phyloP scores from a whole-genome alignment of 1,284 basidiomycete species.

The Anthracocystis walkeri region DNA sequence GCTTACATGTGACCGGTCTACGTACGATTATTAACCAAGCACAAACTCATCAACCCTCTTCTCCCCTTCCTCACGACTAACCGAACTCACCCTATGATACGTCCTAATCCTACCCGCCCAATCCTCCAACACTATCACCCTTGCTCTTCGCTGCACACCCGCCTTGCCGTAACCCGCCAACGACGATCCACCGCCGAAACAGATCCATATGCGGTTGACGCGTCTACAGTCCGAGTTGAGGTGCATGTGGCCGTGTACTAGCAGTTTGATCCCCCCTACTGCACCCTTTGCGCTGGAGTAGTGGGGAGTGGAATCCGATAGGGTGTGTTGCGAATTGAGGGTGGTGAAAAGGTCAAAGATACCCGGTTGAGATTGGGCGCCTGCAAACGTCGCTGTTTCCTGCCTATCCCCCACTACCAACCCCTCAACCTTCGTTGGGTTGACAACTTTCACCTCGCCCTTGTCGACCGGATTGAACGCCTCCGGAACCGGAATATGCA shows the following conservation, averaged over 20 bases:
- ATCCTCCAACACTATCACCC: conserved; percentile 70
- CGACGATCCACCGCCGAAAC: conserved; percentile 86
- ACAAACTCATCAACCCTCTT: conserved; percentile 38
- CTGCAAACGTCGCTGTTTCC: conserved; percentile 44
- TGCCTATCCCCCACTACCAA: conserved; percentile 44
- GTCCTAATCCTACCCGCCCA: conserved; percentile 90
- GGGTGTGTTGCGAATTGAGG: conserved; percentile 23
- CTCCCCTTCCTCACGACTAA: background rate
- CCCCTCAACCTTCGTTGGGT: conserved; percentile 6
- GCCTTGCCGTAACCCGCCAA: conserved; percentile 50
- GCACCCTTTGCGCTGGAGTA: background rate
- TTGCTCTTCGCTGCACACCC: conserved; percentile 38
- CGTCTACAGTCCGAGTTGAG: conserved; percentile 82
- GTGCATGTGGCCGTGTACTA: conserved; percentile 65
- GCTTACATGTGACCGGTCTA: too few relatives aligned
- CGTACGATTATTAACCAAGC: too few relatives aligned
- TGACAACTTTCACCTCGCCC: too few relatives aligned
- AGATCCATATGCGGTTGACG: conserved; percentile 87
- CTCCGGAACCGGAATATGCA: conserved; percentile 68
- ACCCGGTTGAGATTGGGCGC: conserved; percentile 57
- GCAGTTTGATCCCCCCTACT: conserved; percentile 27
- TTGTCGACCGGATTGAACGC: conserved; percentile 46
- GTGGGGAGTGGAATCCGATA: background rate
- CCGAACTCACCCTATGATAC: conserved; percentile 81
- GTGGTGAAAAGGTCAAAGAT: conserved; percentile 56